Conservation (phyloP, 164 flowering plant species). For the Vitis vinifera region DNA sequence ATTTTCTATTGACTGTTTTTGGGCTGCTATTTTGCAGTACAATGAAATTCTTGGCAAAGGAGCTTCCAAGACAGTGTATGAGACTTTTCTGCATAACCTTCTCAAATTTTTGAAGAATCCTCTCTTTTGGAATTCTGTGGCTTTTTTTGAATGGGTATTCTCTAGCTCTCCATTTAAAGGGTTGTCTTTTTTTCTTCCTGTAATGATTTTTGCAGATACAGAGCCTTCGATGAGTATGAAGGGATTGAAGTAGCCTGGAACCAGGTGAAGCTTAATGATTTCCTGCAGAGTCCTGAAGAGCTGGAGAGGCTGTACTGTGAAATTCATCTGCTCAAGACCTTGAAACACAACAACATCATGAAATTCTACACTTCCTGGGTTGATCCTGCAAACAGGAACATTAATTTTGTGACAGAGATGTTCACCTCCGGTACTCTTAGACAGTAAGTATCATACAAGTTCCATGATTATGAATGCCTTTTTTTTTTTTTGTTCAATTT, state of each 20-base stretch:
- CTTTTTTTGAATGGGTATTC: constrained; percentile 5
- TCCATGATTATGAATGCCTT: too few species aligned
- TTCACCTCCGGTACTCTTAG: constrained; percentile 96
- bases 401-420: constrained; percentile 96
- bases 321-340: constrained; percentile 89
- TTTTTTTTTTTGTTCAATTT: background rate
- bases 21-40: constrained; percentile 53
- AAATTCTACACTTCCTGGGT: constrained; percentile 97
- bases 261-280: constrained; percentile 88
- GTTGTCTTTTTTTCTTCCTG: background rate
- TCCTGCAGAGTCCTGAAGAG: constrained; percentile 76
- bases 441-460: constrained; percentile 53
- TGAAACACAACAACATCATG: constrained; percentile 91
- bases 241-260: constrained; percentile 99
- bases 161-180: constrained; percentile 3
- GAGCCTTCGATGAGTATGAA: constrained; percentile 94
- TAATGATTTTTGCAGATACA: constrained; percentile 56
- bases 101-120: background rate
- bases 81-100: background rate
- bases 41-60: constrained; percentile 92
- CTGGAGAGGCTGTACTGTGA: constrained; percentile 91
- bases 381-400: constrained; percentile 76
- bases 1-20: background rate
- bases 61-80: constrained; percentile 96
- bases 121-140: background rate